Conservation (phyloP, 257 asterid species). For the Verbascum thapsus region DNA sequence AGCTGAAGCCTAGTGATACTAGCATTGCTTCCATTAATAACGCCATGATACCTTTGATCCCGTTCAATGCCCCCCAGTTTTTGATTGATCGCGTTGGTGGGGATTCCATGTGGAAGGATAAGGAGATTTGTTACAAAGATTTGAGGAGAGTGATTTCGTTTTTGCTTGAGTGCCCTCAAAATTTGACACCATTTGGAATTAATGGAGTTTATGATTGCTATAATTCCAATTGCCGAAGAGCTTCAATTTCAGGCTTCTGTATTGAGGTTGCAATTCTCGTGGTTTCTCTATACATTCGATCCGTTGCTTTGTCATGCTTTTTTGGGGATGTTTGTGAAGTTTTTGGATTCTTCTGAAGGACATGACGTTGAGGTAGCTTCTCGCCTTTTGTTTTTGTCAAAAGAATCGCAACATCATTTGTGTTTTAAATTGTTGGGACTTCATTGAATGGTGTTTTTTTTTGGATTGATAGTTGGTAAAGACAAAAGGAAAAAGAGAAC, state of each 20-base stretch:
- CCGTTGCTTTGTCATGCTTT: conserved; percentile 85
- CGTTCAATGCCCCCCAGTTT: conserved; percentile 68
- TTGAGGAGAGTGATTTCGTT: conserved; percentile 78
- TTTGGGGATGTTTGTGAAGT: conserved; percentile 59
- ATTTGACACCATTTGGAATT: conserved; percentile 73
- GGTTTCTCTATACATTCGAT: conserved; percentile 74
- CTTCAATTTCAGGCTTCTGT: conserved; percentile 85
- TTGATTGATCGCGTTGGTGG: conserved; percentile 42
- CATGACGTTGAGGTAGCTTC: conserved; percentile 69
- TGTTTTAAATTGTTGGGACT: conserved; percentile 70
- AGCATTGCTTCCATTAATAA: conserved; percentile 46
- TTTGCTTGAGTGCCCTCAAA: conserved; percentile 75
- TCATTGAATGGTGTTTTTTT: conserved; percentile 81
- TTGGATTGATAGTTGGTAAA: conserved; percentile 47
- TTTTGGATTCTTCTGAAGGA: conserved; percentile 68
- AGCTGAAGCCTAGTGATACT: conserved; percentile 46
- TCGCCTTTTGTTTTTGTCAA: conserved; percentile 63
- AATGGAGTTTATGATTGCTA: conserved; percentile 65
- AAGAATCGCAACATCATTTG: conserved; percentile 68
- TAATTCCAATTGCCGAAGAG: conserved; percentile 69
- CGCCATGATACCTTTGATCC: conserved; percentile 63
- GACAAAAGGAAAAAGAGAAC: conserved; percentile 53
- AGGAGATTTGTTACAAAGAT: conserved; percentile 59
- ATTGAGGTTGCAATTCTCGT: conserved; percentile 85
- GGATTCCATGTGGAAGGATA: conserved; percentile 50